Conservation (phyloP, 306 rosid species). For the Vigna mungo region DNA sequence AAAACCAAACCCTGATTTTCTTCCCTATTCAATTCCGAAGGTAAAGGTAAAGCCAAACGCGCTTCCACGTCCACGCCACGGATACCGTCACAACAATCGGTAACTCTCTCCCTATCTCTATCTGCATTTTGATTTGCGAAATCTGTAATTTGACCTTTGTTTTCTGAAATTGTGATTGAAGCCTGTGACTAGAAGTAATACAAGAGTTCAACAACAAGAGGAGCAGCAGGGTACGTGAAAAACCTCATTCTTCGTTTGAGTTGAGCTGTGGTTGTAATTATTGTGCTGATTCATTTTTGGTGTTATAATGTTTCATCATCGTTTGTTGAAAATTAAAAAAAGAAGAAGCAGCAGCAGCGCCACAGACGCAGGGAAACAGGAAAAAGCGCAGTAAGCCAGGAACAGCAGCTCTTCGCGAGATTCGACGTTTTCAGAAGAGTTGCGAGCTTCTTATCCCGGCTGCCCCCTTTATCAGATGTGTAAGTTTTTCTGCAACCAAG, state of each 20-base stretch:
- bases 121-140: not conserved
- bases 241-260: not conserved
- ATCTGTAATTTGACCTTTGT: not conserved
- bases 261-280: slow-evolving; percentile 17
- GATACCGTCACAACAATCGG: slow-evolving; percentile 26
- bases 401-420: slow-evolving; percentile 75
- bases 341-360: slow-evolving; percentile 32
- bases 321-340: not conserved
- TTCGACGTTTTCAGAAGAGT: slow-evolving; percentile 65
- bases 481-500: slow-evolving; percentile 48
- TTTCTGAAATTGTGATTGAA: slow-evolving; percentile 32
- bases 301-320: not conserved
- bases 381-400: slow-evolving; percentile 67
- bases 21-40: slow-evolving; percentile 35
- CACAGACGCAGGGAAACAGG: slow-evolving; percentile 34
- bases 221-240: slow-evolving; percentile 44
- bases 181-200: slow-evolving; percentile 31
- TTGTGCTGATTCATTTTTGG: slow-evolving; percentile 13
- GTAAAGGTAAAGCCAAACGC: not conserved
- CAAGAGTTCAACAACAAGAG: not conserved
- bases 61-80: slow-evolving; percentile 9
- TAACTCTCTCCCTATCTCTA: slow-evolving; percentile 29
- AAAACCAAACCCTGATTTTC: slow-evolving; percentile 43
- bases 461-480: slow-evolving; percentile 75
- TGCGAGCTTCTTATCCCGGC: slow-evolving; percentile 63